Base-by-base conservation (phyloP, 2,329 filamentous ascomycete genomes). In the Chaetomium strumarium region DNA sequence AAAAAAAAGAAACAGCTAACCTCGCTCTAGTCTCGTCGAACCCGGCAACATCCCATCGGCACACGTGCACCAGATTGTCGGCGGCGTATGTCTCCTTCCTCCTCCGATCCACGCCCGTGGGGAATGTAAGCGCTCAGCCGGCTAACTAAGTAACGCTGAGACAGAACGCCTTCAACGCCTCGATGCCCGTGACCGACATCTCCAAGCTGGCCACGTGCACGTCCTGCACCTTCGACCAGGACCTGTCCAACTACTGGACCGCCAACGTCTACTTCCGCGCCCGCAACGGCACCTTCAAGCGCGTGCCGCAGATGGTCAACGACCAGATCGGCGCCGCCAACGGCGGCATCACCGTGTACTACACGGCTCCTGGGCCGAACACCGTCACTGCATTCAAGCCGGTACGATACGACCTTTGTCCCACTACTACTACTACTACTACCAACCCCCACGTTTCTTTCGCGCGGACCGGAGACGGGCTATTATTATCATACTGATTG, bases 251-350 rank as follows among this genome's bases (percentile, higher is more conserved):
- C 59, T 72, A 72, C 64, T 72, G 68, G 69, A 72, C 69, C 1
- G 69, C 69, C 10, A 69, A 70, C 38, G 42, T 73, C 46, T 72
- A 69, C 62, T 72, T 70, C 60, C 62, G 64, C 14, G 68, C 68
- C 11, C 63, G 66, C 17, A 71, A 71, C 51, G 68, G 68, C 30
- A 64, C 60, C 24, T 70, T 61, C 60, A 68, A 68, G 59, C 62
- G 68, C 3, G 68, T 71, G 8, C 68, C 68, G 3, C 68, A 73
- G 61, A 49, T 62, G 48, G 57, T 58, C 66, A 62, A 63, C 66
- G 30, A 67, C 64, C 37, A 63, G 7, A 62, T 78, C 30, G 78
- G 80, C 53, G 79, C 81, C 50, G 80, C 75, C 31, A 57, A 55
- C 17, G 51, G 24, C 3, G 70, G 71, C 16, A 69, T 74, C 52